Conservation (phyloP, 371 early-diverging fungal species). For the Actinomortierella ambigua region DNA sequence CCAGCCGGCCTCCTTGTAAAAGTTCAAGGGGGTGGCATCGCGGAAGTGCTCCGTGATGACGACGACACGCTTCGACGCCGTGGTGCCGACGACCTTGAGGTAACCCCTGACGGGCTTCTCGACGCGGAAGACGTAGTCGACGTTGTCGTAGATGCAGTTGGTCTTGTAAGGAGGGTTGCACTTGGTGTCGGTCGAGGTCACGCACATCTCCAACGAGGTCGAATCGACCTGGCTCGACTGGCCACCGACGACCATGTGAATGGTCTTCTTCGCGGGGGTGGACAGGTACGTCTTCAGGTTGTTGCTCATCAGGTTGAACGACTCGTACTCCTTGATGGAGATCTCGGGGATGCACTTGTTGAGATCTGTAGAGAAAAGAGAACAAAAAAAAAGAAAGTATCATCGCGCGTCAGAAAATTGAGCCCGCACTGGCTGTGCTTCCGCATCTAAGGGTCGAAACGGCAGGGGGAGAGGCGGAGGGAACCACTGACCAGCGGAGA, state of each 20-base stretch:
- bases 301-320: conserved; percentile 21
- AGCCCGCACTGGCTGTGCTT: no score
- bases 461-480: no score
- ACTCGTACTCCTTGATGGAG: conserved; percentile 15
- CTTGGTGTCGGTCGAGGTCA: conserved; percentile 15
- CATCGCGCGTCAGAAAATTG: no score
- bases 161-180: conserved; percentile 8
- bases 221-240: no score
- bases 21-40: conserved; percentile 13
- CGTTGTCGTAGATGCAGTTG: conserved; percentile 23
- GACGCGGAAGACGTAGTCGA: conserved; percentile 22
- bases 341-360: conserved; percentile 2
- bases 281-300: conserved; percentile 16
- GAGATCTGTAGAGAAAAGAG: no score
- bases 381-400: no score
- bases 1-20: conserved; percentile 21
- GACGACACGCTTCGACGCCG: conserved; percentile 8
- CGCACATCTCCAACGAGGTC: conserved; percentile 8
- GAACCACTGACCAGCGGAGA: no score
- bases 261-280: not conserved
- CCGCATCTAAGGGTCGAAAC: no score
- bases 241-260: conserved; percentile 11
- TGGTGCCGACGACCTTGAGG: conserved; percentile 3
- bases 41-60: not conserved
- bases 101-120: conserved; percentile 13